phyloP scores from a whole-genome alignment of 2,329 filamentous ascomycete genomes.

The Raffaelea albimanens region DNA sequence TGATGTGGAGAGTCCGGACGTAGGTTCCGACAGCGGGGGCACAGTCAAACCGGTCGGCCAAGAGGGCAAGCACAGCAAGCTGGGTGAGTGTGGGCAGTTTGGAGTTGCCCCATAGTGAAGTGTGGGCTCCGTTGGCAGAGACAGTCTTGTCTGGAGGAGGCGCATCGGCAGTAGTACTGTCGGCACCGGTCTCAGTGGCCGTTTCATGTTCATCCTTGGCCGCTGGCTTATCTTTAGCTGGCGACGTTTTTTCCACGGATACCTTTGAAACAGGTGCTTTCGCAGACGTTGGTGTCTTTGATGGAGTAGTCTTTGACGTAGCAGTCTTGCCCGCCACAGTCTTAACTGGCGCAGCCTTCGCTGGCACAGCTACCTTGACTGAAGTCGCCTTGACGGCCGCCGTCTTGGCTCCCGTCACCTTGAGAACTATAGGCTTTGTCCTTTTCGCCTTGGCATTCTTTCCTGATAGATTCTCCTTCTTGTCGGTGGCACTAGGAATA shows the following conservation, averaged over 20 bases:
- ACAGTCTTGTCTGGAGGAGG: neutral
- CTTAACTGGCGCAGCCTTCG: no score
- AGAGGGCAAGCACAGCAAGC: conserved; percentile 56
- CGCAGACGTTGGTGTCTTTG: neutral
- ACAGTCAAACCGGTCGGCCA: conserved; percentile 67
- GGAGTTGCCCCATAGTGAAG: conserved; percentile 16
- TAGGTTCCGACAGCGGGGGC: conserved; percentile 43
- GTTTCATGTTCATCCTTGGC: neutral
- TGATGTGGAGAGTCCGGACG: conserved; percentile 41
- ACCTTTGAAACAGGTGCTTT: neutral
- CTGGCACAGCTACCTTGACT: no score
- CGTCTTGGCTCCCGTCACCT: neutral
- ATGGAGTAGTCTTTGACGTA: no score
- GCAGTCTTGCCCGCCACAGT: no score
- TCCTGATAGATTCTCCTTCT: neutral
- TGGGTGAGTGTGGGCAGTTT: conserved; percentile 47
- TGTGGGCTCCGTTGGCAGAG: neutral
- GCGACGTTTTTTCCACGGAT: neutral
- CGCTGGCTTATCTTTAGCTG: neutral
- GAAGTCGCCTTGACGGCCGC: neutral
- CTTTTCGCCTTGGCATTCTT: neutral
- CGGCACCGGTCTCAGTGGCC: neutral
- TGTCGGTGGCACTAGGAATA: no score
- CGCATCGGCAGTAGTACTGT: neutral
- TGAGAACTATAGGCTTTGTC: neutral